These are phyloP conservation scores for Oryza coarctata DNA, from an alignment of 176 grass and related monocot species.

Conservation along the genomic window DNA sequence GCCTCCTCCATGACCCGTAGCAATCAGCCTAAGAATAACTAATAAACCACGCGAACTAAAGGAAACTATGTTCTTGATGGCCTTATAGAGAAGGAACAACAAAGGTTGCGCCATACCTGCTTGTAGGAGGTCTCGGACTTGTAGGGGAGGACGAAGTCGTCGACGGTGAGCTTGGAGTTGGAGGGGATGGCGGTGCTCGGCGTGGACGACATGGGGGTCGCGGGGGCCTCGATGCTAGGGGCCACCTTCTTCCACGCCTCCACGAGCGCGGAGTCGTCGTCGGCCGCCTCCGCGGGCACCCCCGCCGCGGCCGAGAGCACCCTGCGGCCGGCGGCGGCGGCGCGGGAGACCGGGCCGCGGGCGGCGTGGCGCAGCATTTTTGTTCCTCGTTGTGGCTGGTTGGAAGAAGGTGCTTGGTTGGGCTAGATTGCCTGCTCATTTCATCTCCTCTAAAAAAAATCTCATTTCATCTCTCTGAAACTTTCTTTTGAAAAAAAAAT, in stretches of 20 bases:
- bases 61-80: neutral
- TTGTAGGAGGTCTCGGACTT: slow-evolving; percentile 85
- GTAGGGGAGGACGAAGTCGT: slow-evolving; percentile 70
- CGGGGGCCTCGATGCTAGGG: slow-evolving; percentile 51
- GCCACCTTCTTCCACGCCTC: slow-evolving; percentile 75
- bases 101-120: slow-evolving; percentile 41
- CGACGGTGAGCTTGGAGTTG: slow-evolving; percentile 60
- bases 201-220: slow-evolving; percentile 63
- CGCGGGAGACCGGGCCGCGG: slow-evolving; percentile 44
- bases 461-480: too few relatives aligned
- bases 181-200: slow-evolving; percentile 55
- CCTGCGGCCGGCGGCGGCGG: slow-evolving; percentile 38
- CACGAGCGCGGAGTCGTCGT: slow-evolving; percentile 50
- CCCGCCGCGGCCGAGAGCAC: slow-evolving; percentile 32
- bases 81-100: neutral
- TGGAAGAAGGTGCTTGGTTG: too few relatives aligned
- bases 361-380: slow-evolving; percentile 57
- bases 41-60: neutral
- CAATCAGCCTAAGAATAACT: slow-evolving; percentile 46
- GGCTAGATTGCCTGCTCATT: too few relatives aligned
- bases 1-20: slow-evolving; percentile 5
- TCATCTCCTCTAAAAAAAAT: too few relatives aligned
- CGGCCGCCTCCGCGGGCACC: slow-evolving; percentile 44
- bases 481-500: too few relatives aligned
- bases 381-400: neutral